Conservation (phyloP, 371 early-diverging fungal genomes). For the Enterocytospora artemiae region DNA sequence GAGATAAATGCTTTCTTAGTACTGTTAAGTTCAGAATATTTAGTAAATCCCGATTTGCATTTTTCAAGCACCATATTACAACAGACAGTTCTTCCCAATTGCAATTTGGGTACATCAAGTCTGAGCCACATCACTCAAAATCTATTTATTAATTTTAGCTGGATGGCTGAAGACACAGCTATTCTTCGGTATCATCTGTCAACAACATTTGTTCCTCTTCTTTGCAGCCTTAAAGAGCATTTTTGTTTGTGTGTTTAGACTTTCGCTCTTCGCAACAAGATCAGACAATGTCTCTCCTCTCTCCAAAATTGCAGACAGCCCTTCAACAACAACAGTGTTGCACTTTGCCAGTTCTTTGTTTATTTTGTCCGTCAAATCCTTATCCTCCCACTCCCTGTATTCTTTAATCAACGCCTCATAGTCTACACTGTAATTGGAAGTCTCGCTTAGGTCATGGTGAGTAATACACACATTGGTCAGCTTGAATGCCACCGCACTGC, state of each 20-base stretch:
- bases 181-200: neutral
- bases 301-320: constrained; percentile 81
- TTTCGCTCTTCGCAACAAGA: constrained; percentile 75
- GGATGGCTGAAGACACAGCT: neutral
- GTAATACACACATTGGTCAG: no score
- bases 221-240: constrained; percentile 93
- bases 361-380: constrained; percentile 78
- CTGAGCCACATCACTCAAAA: neutral
- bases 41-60: no score
- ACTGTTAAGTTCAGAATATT: no score
- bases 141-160: neutral
- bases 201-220: constrained; percentile 82
- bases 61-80: no score
- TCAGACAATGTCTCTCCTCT: constrained; percentile 88
- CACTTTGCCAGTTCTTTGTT: constrained; percentile 93
- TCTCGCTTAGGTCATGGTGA: neutral
- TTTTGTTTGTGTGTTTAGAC: constrained; percentile 75
- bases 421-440: constrained; percentile 6
- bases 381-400: constrained; percentile 49
- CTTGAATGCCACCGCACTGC: constrained; percentile 1
- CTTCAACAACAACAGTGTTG: constrained; percentile 80
- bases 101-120: neutral
- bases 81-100: neutral
- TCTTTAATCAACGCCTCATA: constrained; percentile 46
- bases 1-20: no score